Conservation (phyloP, 75 land plant genomes). For the Sequoiadendron giganteum region DNA sequence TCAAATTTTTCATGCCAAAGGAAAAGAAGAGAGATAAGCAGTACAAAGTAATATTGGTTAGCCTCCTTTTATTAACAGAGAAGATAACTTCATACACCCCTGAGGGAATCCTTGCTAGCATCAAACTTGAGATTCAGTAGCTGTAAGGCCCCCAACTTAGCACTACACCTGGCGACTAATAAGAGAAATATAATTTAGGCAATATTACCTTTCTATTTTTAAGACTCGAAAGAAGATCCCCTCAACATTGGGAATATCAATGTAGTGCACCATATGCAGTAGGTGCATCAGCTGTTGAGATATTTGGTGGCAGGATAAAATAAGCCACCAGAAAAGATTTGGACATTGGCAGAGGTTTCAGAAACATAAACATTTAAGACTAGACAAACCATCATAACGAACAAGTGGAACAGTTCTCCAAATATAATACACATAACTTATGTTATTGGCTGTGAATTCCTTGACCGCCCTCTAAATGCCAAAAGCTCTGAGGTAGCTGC, state of each 20-base stretch:
- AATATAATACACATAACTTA: neutral
- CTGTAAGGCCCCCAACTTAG: neutral
- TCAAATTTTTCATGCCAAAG: too few species aligned
- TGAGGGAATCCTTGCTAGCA: too few species aligned
- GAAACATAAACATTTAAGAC: neutral
- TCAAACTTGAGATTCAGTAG: too few species aligned
- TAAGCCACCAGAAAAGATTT: neutral
- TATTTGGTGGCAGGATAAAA: neutral
- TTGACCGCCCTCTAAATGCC: slow-evolving; percentile 21
- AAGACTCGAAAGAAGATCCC: neutral
- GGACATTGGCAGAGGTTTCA: neutral
- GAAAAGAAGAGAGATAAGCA: too few species aligned
- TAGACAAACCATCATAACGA: neutral
- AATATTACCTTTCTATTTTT: neutral
- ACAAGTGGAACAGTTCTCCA: neutral
- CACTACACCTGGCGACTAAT: neutral
- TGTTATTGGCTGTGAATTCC: neutral
- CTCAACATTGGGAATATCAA: neutral
- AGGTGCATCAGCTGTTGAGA: neutral
- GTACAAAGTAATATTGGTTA: too few species aligned
- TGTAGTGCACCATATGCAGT: neutral
- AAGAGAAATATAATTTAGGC: neutral
- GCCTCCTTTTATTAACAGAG: too few species aligned
- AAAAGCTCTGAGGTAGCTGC: slow-evolving; percentile 65
- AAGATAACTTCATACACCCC: too few species aligned